Evolutionary conservation across 2,329 filamentous ascomycete species (phyloP).

Genomic region (Phialocephala sp.): DNA sequence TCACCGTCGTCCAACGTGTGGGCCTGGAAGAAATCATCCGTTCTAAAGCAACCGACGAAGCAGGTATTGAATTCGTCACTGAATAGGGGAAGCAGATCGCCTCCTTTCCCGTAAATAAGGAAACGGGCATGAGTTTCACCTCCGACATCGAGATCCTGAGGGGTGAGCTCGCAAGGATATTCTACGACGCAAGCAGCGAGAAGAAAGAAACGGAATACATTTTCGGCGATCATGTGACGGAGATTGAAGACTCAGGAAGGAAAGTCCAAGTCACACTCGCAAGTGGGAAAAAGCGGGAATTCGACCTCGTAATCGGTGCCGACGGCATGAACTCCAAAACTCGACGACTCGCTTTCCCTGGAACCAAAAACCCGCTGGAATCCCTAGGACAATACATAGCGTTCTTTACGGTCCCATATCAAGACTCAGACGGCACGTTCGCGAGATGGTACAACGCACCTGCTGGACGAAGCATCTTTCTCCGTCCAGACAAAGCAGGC

Average conservation of each 20-base stretch:
- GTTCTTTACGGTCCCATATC: constrained; percentile 47
- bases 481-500: constrained; percentile 47
- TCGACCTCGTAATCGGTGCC: constrained; percentile 59
- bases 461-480: constrained; percentile 47
- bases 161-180: constrained; percentile 48
- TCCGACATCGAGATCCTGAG: constrained; percentile 54
- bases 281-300: constrained; percentile 49
- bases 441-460: constrained; percentile 47
- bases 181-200: constrained; percentile 43
- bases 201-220: constrained; percentile 40
- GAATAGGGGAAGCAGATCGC: constrained; percentile 46
- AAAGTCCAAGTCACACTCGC: constrained; percentile 49
- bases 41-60: constrained; percentile 50
- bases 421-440: constrained; percentile 43
- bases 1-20: constrained; percentile 58
- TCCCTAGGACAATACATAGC: constrained; percentile 39
- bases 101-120: constrained; percentile 46
- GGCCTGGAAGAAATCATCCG: constrained; percentile 53
- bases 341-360: constrained; percentile 44
- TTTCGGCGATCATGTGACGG: constrained; percentile 42
- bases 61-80: constrained; percentile 53
- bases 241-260: constrained; percentile 33
- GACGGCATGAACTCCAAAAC: constrained; percentile 59
- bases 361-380: constrained; percentile 37
- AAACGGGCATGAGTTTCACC: constrained; percentile 43